Base-by-base conservation (phyloP, 305 asterid genomes). In the Ilex paraguariensis region DNA sequence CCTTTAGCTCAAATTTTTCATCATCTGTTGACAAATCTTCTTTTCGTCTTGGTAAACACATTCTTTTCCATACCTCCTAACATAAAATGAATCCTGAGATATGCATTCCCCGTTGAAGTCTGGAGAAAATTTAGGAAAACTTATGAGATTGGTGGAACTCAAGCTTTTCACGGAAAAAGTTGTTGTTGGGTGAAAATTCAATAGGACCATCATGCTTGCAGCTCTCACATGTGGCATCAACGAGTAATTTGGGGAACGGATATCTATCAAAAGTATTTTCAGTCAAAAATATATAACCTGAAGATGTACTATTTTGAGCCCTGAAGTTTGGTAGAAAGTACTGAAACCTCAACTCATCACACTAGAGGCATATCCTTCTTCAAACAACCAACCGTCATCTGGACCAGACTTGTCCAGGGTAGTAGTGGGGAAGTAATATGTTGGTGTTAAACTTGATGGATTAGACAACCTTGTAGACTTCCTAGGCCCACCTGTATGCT, bases 171-270 rank as follows among this genome's bases (percentile, higher is more conserved):
- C 63, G 31, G 61, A 57, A n/a, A 59, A 62, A 58, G 21, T 31
- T 59, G 59, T 58, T 39, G 45, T 50, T 60, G 59, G 73, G 69
- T 44, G 73, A 64, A 68, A 48, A 54, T 65, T 45, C 67, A 78
- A 66, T 68, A 5, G 69, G 66, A 53, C 52, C 60, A 60, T 67
- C 54, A 6, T 54, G 4, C 13, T 9, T 52, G 56, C 70, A 61
- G 67, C 70, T 59, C 66, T 63, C 48, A 51, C 62, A 49, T 54
- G 15, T 50, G 39, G 61, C 50, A 36, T 50, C 13, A n/a, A 31
- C 69, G 13, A 50, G 56, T 51, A 60, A 59, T 48, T 59, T 32
- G 61, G 60, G 56, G 16, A 54, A 66, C 13, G 55, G n/a, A 39
- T 70, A n/a, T 36, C 32, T 31, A 40, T 31, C 60, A 53, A 46